phyloP scores from a whole-genome alignment of 1,284 basidiomycete genomes.

The Melampsora americana region DNA sequence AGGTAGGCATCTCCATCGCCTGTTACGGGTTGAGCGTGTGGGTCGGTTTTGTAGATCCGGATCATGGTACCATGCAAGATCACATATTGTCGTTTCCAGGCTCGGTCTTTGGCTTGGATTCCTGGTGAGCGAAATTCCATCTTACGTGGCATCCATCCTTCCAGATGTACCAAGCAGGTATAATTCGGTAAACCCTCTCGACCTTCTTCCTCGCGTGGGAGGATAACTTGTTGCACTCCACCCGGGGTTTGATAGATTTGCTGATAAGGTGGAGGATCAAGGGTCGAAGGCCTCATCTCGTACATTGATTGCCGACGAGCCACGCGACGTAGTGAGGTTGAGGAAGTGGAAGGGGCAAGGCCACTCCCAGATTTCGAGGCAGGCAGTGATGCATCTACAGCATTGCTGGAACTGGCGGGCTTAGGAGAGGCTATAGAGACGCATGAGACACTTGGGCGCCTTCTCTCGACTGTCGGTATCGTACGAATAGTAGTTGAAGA shows the following conservation, averaged over 20 bases:
- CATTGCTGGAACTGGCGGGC: too few relatives aligned
- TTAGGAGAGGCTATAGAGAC: not conserved
- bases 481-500: not conserved
- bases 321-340: not conserved
- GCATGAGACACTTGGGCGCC: not conserved
- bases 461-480: not conserved
- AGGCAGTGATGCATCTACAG: not conserved
- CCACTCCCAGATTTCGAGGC: not conserved
- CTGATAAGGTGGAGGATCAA: slow-evolving; percentile 56
- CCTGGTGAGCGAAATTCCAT: slow-evolving; percentile 86
- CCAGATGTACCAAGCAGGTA: slow-evolving; percentile 78
- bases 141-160: slow-evolving; percentile 82
- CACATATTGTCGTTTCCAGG: slow-evolving; percentile 84
- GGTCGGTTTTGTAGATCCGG: slow-evolving; percentile 71
- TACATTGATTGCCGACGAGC: slow-evolving; percentile 56
- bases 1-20: slow-evolving; percentile 12
- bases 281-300: slow-evolving; percentile 53
- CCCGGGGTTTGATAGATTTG: slow-evolving; percentile 52
- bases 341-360: not conserved
- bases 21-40: slow-evolving; percentile 56
- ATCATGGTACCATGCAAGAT: slow-evolving; percentile 89
- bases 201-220: slow-evolving; percentile 68
- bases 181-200: slow-evolving; percentile 76
- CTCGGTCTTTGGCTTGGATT: slow-evolving; percentile 79
- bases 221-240: slow-evolving; percentile 45